Conservation (phyloP, 2,329 filamentous ascomycete species). For the Ceratocystis harringtonii region DNA sequence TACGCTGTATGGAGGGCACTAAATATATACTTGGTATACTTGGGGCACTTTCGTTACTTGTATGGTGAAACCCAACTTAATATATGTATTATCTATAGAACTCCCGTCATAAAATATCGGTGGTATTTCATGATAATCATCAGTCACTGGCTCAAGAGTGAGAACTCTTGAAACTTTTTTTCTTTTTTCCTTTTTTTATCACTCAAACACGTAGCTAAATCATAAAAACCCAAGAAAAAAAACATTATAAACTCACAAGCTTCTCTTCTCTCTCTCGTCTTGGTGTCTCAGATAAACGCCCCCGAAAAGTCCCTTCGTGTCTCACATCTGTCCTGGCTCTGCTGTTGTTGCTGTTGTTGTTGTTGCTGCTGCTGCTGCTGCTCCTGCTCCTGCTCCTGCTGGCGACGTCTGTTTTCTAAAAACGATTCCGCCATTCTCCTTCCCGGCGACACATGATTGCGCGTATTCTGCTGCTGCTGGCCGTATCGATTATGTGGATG, state of each 20-base stretch:
- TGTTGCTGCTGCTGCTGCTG: background rate
- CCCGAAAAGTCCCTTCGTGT: conserved; percentile 11
- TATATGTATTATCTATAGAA: background rate
- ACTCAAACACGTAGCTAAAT: background rate
- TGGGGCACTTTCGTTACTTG: background rate
- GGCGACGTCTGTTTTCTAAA: conserved; percentile 13
- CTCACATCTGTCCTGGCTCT: background rate
- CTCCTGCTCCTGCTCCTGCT: background rate
- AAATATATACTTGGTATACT: no score
- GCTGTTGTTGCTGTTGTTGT: background rate
- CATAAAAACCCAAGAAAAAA: background rate
- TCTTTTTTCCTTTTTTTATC: no score
- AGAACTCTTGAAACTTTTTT: background rate
- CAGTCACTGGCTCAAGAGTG: background rate
- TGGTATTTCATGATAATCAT: background rate
- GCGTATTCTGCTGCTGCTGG: background rate
- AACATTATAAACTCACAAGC: background rate
- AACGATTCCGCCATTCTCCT: conserved; percentile 15
- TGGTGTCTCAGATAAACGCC: conserved; percentile 11
- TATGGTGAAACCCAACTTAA: background rate
- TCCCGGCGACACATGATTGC: conserved; percentile 13
- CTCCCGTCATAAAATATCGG: background rate
- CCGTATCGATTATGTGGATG: background rate
- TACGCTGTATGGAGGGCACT: background rate
- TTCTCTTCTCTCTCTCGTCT: background rate